Percentiles rank a stretch among this genome's conserved stretches.
These are phyloP conservation scores for Paxillus ammoniavirescens DNA, from an alignment of 768 basidiomycete species.

Conservation along the genomic window DNA sequence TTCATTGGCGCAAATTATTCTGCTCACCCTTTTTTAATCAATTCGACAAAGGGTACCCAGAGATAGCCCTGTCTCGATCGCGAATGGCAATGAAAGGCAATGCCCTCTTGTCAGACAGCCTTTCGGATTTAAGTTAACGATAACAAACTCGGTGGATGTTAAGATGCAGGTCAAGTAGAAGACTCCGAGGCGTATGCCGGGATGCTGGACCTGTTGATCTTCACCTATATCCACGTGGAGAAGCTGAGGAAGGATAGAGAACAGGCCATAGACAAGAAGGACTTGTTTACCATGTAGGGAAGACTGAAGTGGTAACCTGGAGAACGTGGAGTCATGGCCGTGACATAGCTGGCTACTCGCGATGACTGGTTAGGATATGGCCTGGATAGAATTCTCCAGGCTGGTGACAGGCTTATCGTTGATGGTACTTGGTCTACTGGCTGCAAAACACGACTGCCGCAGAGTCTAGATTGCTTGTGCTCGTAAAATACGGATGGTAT, in stretches of 20 bases:
- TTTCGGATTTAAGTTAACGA: neutral
- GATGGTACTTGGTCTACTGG: too few relatives aligned
- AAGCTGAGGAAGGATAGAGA: constrained; percentile 14
- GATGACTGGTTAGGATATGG: too few relatives aligned
- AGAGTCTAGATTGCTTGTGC: neutral
- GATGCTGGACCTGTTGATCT: constrained; percentile 28
- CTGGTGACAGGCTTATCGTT: too few relatives aligned
- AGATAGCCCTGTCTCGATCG: neutral
- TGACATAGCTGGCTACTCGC: too few relatives aligned
- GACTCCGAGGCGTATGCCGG: neutral
- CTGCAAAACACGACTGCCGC: neutral
- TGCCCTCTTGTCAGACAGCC: neutral
- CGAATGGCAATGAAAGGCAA: neutral
- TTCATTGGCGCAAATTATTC: neutral
- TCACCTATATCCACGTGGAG: constrained; percentile 29
- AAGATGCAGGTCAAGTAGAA: neutral
- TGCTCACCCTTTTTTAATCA: neutral
- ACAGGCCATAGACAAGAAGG: constrained; percentile 3
- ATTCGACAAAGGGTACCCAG: neutral
- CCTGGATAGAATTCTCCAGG: too few relatives aligned
- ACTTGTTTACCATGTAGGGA: neutral
- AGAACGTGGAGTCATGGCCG: neutral
- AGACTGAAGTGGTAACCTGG: neutral
- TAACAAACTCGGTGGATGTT: neutral
- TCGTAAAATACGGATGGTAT: neutral